A percentile compares a stretch with the other conserved stretches of the same genome.
Evolutionary conservation across 2,329 filamentous ascomycete genomes (phyloP).

Genomic region (Xylariaceae sp.): DNA sequence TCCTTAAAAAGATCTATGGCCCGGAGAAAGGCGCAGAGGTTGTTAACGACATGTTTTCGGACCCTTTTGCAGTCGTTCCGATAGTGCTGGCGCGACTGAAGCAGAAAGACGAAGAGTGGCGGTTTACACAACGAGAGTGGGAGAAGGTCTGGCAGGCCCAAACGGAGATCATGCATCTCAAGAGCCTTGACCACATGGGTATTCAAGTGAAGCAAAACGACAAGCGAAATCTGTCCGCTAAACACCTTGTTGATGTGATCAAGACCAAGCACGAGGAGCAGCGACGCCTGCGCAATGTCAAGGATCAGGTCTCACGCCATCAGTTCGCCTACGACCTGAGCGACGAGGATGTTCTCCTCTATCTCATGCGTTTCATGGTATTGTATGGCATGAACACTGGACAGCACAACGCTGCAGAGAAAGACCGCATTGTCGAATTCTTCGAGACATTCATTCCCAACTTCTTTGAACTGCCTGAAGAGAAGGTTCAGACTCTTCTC

Average conservation of each 20-base stretch:
- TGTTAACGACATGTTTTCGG: conserved; percentile 78
- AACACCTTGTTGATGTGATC: conserved; percentile 85
- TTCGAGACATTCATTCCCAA: conserved; percentile 71
- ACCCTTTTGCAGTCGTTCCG: conserved; percentile 83
- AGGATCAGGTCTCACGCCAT: conserved; percentile 58
- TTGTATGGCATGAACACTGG: conserved; percentile 64
- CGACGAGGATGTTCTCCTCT: conserved; percentile 64
- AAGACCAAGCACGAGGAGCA: conserved; percentile 92
- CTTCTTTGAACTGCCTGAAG: conserved; percentile 73
- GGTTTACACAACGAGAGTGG: conserved; percentile 95
- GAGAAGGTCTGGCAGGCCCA: conserved; percentile 98
- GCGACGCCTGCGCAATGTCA: conserved; percentile 64
- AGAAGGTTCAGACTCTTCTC: conserved; percentile 63
- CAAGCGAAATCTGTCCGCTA: conserved; percentile 86
- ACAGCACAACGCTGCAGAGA: conserved; percentile 67
- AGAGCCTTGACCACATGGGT: conserved; percentile 94
- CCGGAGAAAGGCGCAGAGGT: conserved; percentile 78
- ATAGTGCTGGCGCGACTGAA: conserved; percentile 86
- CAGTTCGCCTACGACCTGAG: conserved; percentile 75
- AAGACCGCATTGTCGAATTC: conserved; percentile 69
- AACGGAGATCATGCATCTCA: conserved; percentile 91
- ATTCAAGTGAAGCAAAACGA: conserved; percentile 84
- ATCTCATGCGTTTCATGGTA: conserved; percentile 60
- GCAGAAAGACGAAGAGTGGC: conserved; percentile 96
- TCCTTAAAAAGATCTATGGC: conserved; percentile 96